These are phyloP conservation scores for Phellinidium pouzarii DNA, from an alignment of 1,284 basidiomycete genomes.

Conservation along the genomic window DNA sequence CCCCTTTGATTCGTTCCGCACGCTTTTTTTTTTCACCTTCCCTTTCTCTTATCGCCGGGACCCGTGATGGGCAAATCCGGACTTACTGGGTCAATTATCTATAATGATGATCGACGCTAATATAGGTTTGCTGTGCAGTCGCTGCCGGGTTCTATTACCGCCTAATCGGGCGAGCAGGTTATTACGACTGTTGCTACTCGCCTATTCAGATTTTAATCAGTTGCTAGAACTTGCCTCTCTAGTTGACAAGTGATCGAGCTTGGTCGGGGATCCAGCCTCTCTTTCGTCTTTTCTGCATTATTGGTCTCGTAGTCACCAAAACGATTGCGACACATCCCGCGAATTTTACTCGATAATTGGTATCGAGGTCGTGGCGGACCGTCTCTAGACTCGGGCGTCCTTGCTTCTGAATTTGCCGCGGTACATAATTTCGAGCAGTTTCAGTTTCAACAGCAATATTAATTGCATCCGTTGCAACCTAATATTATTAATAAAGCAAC, in stretches of 20 bases:
- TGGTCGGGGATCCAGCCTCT: not conserved
- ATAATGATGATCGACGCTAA: not conserved
- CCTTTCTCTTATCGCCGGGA: too few species aligned
- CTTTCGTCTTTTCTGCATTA: not conserved
- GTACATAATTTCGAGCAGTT: not conserved
- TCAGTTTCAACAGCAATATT: not conserved
- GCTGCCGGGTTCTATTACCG: not conserved
- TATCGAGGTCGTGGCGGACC: not conserved
- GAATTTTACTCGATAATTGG: not conserved
- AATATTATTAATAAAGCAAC: not conserved
- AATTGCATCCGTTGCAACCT: not conserved
- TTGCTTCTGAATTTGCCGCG: not conserved
- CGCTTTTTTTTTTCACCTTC: too few species aligned
- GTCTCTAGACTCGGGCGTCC: not conserved
- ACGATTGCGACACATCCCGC: too few species aligned
- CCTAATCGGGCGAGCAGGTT: not conserved
- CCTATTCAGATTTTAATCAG: not conserved
- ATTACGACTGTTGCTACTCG: not conserved
- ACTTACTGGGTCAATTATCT: not conserved
- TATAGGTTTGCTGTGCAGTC: not conserved
- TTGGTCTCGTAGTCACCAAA: not conserved
- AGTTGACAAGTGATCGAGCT: slow-evolving; percentile 3
- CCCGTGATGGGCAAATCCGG: not conserved
- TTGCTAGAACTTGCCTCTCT: slow-evolving; percentile 1
- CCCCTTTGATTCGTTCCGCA: too few species aligned